These are phyloP conservation scores for Populus pruinosa DNA, from an alignment of 345 rosid species.

Conservation along the genomic window DNA sequence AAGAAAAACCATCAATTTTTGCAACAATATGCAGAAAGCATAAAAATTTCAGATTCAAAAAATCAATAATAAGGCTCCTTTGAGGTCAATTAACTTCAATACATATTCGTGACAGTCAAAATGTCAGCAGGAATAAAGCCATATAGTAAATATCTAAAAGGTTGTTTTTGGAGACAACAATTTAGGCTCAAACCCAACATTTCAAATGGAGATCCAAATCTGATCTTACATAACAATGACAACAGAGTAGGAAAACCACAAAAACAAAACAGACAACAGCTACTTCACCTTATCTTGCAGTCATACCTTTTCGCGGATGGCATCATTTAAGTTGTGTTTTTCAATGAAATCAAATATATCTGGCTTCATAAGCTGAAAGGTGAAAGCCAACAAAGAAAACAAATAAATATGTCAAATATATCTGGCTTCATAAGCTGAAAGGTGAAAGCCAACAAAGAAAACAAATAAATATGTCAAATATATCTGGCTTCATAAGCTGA, in stretches of 20 bases:
- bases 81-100: not conserved
- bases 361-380: conserved; percentile 91
- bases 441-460: conserved; percentile 14
- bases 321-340: conserved; percentile 76
- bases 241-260: not conserved
- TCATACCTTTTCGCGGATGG: conserved; percentile 86
- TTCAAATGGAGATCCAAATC: not conserved
- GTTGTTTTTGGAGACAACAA: not conserved
- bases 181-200: not conserved
- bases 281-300: conserved; percentile 6
- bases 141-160: not conserved
- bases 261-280: conserved; percentile 15
- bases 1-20: not conserved
- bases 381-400: conserved; percentile 10
- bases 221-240: not conserved
- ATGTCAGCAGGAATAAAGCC: not conserved
- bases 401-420: not conserved
- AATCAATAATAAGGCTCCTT: not conserved
- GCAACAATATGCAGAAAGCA: not conserved
- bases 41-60: not conserved
- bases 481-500: conserved; percentile 93
- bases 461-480: conserved; percentile 43
- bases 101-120: not conserved
- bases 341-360: conserved; percentile 81
- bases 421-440: conserved; percentile 92